Evolutionary conservation across 176 grass and related monocot genomes (phyloP).

Genomic region (Aegilops umbellulata): DNA sequence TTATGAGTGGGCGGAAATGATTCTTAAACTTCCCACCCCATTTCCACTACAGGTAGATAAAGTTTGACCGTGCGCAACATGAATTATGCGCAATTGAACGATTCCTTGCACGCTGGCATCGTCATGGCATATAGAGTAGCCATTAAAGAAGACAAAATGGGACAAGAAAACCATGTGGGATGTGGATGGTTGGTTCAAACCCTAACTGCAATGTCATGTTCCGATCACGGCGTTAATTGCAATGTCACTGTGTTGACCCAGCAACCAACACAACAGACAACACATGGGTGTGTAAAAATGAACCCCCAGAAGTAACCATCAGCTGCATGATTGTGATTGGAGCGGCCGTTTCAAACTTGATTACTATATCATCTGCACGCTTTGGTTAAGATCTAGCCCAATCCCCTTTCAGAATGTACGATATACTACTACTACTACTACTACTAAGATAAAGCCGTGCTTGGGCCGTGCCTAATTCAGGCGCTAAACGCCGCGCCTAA

Average conservation of each 20-base stretch:
- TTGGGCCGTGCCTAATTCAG: neutral
- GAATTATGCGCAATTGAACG: neutral
- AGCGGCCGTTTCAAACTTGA: neutral
- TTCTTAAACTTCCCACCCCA: too few relatives aligned
- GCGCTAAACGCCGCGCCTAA: neutral
- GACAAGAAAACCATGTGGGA: slow-evolving; percentile 22
- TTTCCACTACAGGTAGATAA: neutral
- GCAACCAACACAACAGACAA: slow-evolving; percentile 9
- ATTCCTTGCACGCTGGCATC: slow-evolving; percentile 21
- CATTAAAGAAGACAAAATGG: neutral
- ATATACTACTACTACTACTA: too few relatives aligned
- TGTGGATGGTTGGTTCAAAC: slow-evolving; percentile 24
- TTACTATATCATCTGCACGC: neutral
- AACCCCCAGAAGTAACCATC: neutral
- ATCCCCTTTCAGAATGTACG: neutral
- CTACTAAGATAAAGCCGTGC: too few relatives aligned
- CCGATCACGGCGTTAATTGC: neutral
- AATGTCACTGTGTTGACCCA: slow-evolving; percentile 22
- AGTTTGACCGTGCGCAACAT: neutral
- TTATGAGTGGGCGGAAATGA: neutral
- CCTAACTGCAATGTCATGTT: neutral
- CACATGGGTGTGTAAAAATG: neutral
- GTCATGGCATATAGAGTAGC: neutral
- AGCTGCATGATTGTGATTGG: neutral
- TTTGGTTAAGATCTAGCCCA: slow-evolving; percentile 6